Evolutionary conservation across 73 alveolate genomes (phyloP).

Genomic region (Stentor coeruleus): DNA sequence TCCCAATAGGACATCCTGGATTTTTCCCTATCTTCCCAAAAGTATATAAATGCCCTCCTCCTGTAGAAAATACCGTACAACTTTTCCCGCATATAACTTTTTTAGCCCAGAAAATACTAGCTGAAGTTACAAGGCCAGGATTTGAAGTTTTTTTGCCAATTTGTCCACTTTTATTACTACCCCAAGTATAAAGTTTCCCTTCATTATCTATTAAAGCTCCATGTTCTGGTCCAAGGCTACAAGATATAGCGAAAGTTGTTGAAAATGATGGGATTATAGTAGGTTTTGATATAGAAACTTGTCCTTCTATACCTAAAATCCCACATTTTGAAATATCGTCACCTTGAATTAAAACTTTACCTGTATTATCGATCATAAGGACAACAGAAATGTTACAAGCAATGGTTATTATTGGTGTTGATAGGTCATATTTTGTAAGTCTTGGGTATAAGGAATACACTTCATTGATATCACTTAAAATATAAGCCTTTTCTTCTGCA

Average conservation of each 20-base stretch:
- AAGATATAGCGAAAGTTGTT: not conserved
- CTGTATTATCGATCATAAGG: not conserved
- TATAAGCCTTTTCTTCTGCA: too few relatives aligned
- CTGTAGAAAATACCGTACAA: not conserved
- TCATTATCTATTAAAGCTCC: slow-evolving; percentile 14
- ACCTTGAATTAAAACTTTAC: not conserved
- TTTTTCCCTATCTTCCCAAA: not conserved
- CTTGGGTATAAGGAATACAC: too few relatives aligned
- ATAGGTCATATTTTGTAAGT: too few relatives aligned
- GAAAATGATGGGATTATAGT: too few relatives aligned
- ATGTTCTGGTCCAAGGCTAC: slow-evolving; percentile 15
- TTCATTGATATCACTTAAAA: too few relatives aligned
- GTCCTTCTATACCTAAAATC: not conserved
- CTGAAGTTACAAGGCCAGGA: not conserved
- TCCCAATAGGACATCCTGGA: not conserved
- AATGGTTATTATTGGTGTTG: not conserved
- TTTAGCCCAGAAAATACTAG: not conserved
- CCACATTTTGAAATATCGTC: not conserved
- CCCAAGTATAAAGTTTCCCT: slow-evolving; percentile 6
- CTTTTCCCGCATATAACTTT: not conserved
- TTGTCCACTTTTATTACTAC: not conserved
- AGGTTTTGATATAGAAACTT: not conserved
- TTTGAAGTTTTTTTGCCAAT: not conserved
- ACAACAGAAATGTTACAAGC: not conserved
- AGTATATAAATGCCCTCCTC: not conserved